Evolutionary conservation across 2,329 filamentous ascomycete species (phyloP).

Genomic region (Rhexocercosporidium sp.): DNA sequence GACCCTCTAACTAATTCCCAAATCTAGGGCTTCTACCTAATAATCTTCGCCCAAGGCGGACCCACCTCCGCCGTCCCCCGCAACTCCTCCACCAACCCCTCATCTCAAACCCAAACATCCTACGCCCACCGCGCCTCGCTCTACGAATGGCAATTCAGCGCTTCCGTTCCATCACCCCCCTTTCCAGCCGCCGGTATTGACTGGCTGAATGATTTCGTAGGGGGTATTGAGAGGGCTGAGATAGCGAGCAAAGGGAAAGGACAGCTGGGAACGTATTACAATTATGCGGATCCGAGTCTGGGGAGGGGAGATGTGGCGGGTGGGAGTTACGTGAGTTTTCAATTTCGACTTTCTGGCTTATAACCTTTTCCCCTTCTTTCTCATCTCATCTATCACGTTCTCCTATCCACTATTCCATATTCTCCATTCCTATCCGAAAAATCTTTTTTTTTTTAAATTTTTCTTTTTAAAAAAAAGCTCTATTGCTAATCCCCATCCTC

Average conservation of each 20-base stretch:
- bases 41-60: constrained; percentile 28
- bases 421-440: too few relatives aligned
- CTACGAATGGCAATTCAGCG: constrained; percentile 30
- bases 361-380: too few relatives aligned
- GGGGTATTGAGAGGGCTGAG: not conserved
- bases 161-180: constrained; percentile 13
- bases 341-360: too few relatives aligned
- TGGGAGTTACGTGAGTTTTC: constrained; percentile 9
- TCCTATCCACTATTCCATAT: too few relatives aligned
- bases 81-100: too few relatives aligned
- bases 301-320: constrained; percentile 19
- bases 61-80: constrained; percentile 22
- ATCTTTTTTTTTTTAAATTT: too few relatives aligned
- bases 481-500: not conserved
- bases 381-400: too few relatives aligned
- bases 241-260: too few relatives aligned
- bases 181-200: constrained; percentile 3
- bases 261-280: constrained; percentile 28
- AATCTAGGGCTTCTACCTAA: constrained; percentile 24
- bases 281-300: constrained; percentile 31
- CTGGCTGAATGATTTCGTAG: constrained; percentile 11
- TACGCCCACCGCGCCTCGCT: constrained; percentile 29
- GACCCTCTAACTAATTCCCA: not conserved
- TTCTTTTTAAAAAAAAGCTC: too few relatives aligned
- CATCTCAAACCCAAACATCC: constrained; percentile 21